Percentiles rank a stretch among this genome's conserved stretches.
Evolutionary conservation across 768 basidiomycete species (phyloP).

Genomic region (Macrocybe gigantea): DNA sequence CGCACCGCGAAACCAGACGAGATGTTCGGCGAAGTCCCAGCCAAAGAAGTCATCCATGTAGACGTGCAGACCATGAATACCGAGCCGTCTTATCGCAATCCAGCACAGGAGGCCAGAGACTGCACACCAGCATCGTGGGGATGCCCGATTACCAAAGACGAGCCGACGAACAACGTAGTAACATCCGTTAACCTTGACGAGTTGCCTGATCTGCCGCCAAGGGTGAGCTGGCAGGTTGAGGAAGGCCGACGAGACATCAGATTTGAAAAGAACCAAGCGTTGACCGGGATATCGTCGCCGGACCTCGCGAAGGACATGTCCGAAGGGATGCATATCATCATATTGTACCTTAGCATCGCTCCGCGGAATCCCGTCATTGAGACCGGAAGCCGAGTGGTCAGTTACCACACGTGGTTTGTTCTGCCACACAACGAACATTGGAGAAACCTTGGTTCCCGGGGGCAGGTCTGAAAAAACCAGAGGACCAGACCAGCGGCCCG

Average conservation of each 20-base stretch:
- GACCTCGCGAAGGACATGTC: neutral
- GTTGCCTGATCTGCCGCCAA: neutral
- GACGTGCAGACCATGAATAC: constrained; percentile 11
- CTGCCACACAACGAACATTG: neutral
- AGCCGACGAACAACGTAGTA: neutral
- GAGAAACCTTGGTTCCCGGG: neutral
- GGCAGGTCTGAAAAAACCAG: neutral
- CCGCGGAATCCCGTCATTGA: constrained; percentile 18
- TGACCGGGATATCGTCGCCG: neutral
- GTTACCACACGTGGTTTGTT: neutral
- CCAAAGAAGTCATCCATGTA: constrained; percentile 19
- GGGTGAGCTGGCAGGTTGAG: neutral
- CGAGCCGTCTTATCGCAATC: constrained; percentile 5
- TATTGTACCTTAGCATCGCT: no score
- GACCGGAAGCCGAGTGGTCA: constrained; percentile 11
- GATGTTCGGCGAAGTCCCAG: constrained; percentile 8
- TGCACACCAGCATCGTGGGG: no score
- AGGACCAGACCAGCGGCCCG: neutral
- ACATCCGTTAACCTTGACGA: neutral
- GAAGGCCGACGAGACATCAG: constrained; percentile 23
- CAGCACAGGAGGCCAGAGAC: constrained; percentile 18
- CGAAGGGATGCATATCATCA: neutral
- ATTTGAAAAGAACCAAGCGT: constrained; percentile 26
- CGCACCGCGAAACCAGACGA: constrained; percentile 11
- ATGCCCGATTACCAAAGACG: no score